A percentile compares a stretch with the other conserved stretches of the same genome.
Evolutionary conservation across 2,329 filamentous ascomycete species (phyloP).

Genomic region (Fusarium torulosum): DNA sequence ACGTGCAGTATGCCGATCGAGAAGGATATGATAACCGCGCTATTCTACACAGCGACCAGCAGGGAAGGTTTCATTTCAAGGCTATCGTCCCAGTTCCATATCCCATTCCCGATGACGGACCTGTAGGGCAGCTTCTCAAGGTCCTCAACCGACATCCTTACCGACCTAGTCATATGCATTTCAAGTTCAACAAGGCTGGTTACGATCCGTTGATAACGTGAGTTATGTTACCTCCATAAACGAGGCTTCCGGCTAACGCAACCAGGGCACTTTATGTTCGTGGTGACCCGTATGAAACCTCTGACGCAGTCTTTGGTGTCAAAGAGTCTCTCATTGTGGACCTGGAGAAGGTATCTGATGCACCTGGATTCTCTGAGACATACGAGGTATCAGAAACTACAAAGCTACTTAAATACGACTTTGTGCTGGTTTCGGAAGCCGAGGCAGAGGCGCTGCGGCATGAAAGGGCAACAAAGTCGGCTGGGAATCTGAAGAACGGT

Average conservation of each 20-base stretch:
- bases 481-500: not conserved
- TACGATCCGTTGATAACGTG: no score
- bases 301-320: no score
- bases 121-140: not conserved
- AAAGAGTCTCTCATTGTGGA: no score
- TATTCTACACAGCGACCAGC: not conserved
- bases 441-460: conserved; percentile 9
- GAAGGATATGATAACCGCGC: not conserved
- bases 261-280: no score
- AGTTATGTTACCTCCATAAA: no score
- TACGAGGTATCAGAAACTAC: not conserved
- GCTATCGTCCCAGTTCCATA: not conserved
- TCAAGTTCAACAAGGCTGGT: no score
- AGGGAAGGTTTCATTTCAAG: not conserved
- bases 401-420: not conserved
- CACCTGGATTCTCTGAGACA: not conserved
- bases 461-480: conserved; percentile 13
- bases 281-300: no score
- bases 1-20: no score
- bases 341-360: no score
- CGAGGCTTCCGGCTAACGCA: no score
- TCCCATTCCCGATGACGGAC: not conserved
- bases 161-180: not conserved
- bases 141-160: not conserved
- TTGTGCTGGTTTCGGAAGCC: not conserved